Evolutionary conservation across 2,329 filamentous ascomycete genomes (phyloP), one percentile per base, ranked within the genome.

Genomic region (Sporothrix brunneoviolacea): DNA sequence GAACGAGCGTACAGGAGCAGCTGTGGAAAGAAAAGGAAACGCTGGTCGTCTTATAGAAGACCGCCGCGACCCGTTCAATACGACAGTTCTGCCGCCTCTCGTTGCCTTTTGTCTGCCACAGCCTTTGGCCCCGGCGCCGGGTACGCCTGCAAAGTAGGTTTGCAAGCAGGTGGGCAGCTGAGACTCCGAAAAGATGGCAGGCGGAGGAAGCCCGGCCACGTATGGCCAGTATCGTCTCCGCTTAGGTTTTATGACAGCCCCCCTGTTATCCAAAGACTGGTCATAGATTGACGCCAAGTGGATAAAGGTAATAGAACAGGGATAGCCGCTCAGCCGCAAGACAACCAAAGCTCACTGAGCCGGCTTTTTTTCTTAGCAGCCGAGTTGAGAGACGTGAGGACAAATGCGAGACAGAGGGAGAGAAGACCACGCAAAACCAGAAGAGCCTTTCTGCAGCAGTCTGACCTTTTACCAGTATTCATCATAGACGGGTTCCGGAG

Each of bases 111-210:
- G 70, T 82, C 62, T 62, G 71, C 75, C 73, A 70, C 74, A 68
- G 78, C 77, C 76, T 81, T 82, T 82, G 76, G 77, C 73, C 71
- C 67, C 62, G 72, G 74, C 74, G 79, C 76, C 77, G 72, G 68
- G 68, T 71, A 72, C 73, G 68, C 68, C 74, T 68, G 58, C 59
- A 51, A 55, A 10, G 24, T 10, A 10, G 10, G 24, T 10, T 10
- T 55, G 33, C 38, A 38, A 22, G 35, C 42, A 48, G 30, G 27
- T 36, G 21, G 50, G 21, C 37, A 37, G 18, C 24, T 15, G 38
- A 36, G 46, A 19, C 52, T 56, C 55, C 53, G 32, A 53, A 46
- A 51, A 30, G 38, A n/a, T 40, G 48, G 50, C 52, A 51, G 52
- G 12, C 47, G 24, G 35, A 24, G 27, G 9, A 32, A n/a, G 8